These are phyloP conservation scores for Claviceps fusiformis DNA, from an alignment of 2,329 filamentous ascomycete species.

Conservation along the genomic window DNA sequence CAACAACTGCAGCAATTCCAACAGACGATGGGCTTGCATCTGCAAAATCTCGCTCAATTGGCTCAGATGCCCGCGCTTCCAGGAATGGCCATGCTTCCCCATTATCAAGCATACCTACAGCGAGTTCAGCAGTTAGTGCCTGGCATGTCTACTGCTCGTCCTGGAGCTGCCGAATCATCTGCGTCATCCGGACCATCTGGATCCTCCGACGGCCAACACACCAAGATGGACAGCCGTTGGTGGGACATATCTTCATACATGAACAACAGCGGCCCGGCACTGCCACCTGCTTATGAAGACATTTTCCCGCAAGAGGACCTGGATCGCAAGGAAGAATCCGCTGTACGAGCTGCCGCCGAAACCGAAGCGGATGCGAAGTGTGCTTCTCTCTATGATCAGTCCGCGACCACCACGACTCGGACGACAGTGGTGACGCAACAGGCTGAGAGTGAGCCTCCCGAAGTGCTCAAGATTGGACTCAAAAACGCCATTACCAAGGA, in stretches of 20 bases:
- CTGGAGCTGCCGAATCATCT: conserved; percentile 37
- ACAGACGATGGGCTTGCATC: conserved; percentile 51
- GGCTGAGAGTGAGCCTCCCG: conserved; percentile 25
- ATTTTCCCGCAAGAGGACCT: conserved; percentile 49
- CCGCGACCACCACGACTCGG: conserved; percentile 10
- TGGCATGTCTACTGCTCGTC: conserved; percentile 40
- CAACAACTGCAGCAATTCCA: conserved; percentile 67
- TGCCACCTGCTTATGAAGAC: conserved; percentile 67
- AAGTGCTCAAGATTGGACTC: conserved; percentile 43
- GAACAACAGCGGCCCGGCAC: conserved; percentile 28
- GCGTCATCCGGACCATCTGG: conserved; percentile 6
- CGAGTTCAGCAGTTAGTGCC: conserved; percentile 61
- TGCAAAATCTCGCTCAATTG: conserved; percentile 42
- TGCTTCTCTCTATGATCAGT: conserved; percentile 35
- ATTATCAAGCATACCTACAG: conserved; percentile 56
- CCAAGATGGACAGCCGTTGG: conserved; percentile 44
- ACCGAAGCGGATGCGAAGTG: conserved; percentile 46
- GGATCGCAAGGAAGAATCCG: conserved; percentile 45
- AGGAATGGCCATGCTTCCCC: conserved; percentile 51
- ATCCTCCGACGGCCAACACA: conserved; percentile 14
- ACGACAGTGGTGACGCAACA: conserved; percentile 22
- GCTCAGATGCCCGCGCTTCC: conserved; percentile 40
- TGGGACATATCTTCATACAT: conserved; percentile 51
- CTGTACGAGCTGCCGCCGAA: conserved; percentile 42
- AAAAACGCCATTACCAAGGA: conserved; percentile 52